phyloP scores from a whole-genome alignment of 2,329 filamentous ascomycete genomes.

The Fusarium subtropicale region DNA sequence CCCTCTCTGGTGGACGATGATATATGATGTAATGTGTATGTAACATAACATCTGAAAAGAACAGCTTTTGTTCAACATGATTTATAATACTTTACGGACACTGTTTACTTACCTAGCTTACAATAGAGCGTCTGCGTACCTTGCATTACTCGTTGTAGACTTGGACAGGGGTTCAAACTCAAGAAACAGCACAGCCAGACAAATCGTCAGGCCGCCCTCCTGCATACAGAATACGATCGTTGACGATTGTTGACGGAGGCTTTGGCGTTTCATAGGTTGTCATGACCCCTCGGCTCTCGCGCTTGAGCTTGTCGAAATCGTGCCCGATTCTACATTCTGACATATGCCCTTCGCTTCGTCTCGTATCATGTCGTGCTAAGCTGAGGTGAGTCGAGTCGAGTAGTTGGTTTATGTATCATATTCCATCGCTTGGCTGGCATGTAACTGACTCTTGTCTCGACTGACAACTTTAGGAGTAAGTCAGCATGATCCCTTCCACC shows the following conservation, averaged over 20 bases:
- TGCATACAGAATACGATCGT: conserved; percentile 2
- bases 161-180: conserved; percentile 26
- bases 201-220: conserved; percentile 27
- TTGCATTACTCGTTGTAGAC: conserved; percentile 36
- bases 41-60: background rate
- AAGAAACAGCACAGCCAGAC: conserved; percentile 32
- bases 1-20: background rate
- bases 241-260: conserved; percentile 24
- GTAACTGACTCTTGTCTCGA: conserved; percentile 17
- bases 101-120: background rate
- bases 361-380: background rate
- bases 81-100: background rate
- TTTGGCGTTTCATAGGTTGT: conserved; percentile 40
- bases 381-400: conserved; percentile 1
- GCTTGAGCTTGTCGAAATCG: conserved; percentile 16
- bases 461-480: conserved; percentile 5
- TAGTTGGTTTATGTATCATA: conserved; percentile 8
- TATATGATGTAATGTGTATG: conserved; percentile 7
- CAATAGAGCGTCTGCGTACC: conserved; percentile 20
- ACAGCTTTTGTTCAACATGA: conserved; percentile 5
- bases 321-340: conserved; percentile 24
- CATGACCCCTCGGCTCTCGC: conserved; percentile 23
- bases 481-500: conserved; percentile 3
- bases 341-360: conserved; percentile 26
- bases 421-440: conserved; percentile 10